Base-by-base conservation (phyloP, 2,329 filamentous ascomycete genomes). In the Alternaria ventricosa region DNA sequence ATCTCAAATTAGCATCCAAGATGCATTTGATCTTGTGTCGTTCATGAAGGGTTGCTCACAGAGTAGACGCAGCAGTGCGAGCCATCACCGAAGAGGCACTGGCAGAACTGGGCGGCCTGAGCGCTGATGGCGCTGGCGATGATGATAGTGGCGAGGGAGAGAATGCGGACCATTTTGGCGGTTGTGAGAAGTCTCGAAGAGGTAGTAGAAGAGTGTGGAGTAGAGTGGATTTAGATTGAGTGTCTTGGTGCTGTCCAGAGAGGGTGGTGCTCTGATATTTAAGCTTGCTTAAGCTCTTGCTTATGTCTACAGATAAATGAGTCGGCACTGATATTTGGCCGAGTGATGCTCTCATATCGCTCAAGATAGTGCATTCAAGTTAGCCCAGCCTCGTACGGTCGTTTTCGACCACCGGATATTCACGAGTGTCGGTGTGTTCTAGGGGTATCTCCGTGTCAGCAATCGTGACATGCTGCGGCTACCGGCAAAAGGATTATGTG, bases 1-100 rank as follows among this genome's bases (percentile, higher is more conserved):
- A 50, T 50, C 15, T 12, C 25, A 23, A 22, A 28, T 59, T 25
- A 59, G 56, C 25, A 53, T 33, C 22, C 23, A 44, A 45, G 5
- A 53, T 51, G 18, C 33, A 30, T 33, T 36, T 23, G 15, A 53
- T 12, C 15, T 5, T 25, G 5, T 46, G 22, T 5, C 3, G 36
- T 36, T 45, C 27, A 15, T 20, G 25, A 15, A 4, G 27, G 22
- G 5, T 54, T 54, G 13, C 49, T 59, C 41, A 59, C 57, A 3
- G 25, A 25, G 57, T 46, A 46, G 8, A 55, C 41, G 57, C 57
- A 60, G 50, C 57, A 60, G 50, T 60, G 57, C 27, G 57, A 60
- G 41, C 43, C 57, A 28, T 60, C 43, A 11, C 11, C 6, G 43
- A 55, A 60, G 23, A 60, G 57, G 22, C 57, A 60, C 50, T 60